These are phyloP conservation scores for Lactifluus subvellereus DNA, from an alignment of 768 basidiomycete species.

Conservation along the genomic window DNA sequence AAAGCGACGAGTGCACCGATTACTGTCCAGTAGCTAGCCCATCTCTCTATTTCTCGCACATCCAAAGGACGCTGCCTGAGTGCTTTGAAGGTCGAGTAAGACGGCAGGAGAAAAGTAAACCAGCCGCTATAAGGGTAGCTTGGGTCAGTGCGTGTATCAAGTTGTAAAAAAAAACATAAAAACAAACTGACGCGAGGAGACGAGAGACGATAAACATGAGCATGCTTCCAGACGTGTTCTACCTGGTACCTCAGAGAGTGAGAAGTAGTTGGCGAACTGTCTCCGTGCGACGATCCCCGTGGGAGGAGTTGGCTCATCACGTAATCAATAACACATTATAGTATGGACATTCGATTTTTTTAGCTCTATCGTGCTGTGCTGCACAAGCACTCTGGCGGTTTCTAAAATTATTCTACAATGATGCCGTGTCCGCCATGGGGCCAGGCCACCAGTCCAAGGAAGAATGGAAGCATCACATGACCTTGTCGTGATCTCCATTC, in stretches of 20 bases:
- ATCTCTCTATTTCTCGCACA: constrained; percentile 50
- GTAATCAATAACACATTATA: background rate
- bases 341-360: no score
- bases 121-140: constrained; percentile 45
- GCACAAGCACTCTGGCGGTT: no score
- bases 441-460: background rate
- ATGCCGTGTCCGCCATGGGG: background rate
- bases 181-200: constrained; percentile 38
- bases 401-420: background rate
- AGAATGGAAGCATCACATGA: no score
- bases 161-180: background rate
- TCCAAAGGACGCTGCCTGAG: constrained; percentile 46
- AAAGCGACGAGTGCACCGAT: constrained; percentile 54
- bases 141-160: background rate
- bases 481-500: background rate
- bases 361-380: no score
- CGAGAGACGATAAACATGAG: constrained; percentile 46
- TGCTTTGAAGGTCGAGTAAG: constrained; percentile 63
- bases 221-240: constrained; percentile 31
- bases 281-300: background rate
- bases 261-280: background rate
- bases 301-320: background rate
- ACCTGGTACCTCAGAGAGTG: background rate
- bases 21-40: constrained; percentile 60
- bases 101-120: constrained; percentile 64